Evolutionary conservation across 805 yeast species (phyloP).

Genomic region (Yamadazyma olivae): DNA sequence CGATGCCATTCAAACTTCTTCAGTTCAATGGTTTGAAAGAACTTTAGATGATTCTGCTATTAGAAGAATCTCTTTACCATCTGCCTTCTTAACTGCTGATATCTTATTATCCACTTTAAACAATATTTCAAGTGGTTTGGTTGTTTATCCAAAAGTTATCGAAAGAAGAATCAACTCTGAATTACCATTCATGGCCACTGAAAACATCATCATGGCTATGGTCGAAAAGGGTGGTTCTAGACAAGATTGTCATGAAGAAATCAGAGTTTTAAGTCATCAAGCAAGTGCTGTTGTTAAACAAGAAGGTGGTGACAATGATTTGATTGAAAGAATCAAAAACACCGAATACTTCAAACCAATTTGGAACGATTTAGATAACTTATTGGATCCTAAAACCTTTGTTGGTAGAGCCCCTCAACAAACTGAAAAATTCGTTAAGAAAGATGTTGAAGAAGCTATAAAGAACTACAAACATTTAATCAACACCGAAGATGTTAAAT

Average conservation of each 20-base stretch:
- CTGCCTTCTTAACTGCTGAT: constrained; percentile 95
- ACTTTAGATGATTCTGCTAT: constrained; percentile 97
- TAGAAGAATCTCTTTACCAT: constrained; percentile 93
- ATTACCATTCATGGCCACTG: constrained; percentile 99
- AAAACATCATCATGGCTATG: constrained; percentile 99
- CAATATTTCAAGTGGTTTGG: constrained; percentile 92
- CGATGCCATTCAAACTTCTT: constrained; percentile 94
- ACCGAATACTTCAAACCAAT: constrained; percentile 86
- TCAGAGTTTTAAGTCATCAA: constrained; percentile 94
- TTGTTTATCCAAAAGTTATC: constrained; percentile 97
- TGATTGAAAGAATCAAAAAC: constrained; percentile 79
- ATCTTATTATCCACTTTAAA: constrained; percentile 83
- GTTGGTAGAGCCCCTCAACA: constrained; percentile 99
- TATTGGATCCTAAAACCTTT: constrained; percentile 90
- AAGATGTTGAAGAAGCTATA: constrained; percentile 82
- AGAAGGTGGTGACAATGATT: constrained; percentile 97
- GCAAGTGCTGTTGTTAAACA: constrained; percentile 97
- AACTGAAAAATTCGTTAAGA: constrained; percentile 85
- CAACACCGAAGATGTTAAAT: constrained; percentile 65
- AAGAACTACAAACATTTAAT: constrained; percentile 59
- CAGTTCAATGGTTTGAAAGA: constrained; percentile 99
- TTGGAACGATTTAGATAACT: constrained; percentile 73
- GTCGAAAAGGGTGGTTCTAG: constrained; percentile 96
- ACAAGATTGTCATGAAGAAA: constrained; percentile 97
- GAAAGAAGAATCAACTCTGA: constrained; percentile 93